Evolutionary conservation across 2,329 filamentous ascomycete species (phyloP), one percentile per base, ranked within the genome.

Genomic region (Fusarium lateritium): DNA sequence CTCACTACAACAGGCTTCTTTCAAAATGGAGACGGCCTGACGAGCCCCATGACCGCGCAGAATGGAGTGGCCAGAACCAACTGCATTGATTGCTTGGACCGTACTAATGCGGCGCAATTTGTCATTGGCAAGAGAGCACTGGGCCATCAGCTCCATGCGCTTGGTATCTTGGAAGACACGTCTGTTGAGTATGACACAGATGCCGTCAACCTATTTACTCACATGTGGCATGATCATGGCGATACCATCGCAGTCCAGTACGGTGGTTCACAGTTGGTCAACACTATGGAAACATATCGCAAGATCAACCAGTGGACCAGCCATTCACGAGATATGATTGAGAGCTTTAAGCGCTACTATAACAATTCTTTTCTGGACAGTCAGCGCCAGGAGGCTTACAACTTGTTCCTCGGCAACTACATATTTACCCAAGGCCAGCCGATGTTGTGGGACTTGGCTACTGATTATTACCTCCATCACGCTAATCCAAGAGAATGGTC

Each of bases 291-390:
- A 70, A 99, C 96, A 6, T 99, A 99, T 79, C 92, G 96, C 59
- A 98, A 98, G 81, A 97, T 98, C 78, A 98, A 98, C 72, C 95
- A 98, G 78, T 99, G 96, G 96, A 97, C 94, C 24, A 97, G 94
- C 73, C 94, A 97, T 78, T 98, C 95, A 4, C 88, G 96, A 71
- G 96, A 99, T 79, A 98, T 99, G 95, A 94, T 99, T 22, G 96
- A 99, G 81, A 97, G 94, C 78, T 98, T 99, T 84, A 99, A 98
- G 79, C 89, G 96, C 28, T 99, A 98, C 79, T 99, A 99, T 80
- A 97, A 98, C 81, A 99, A 99, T 76, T 97, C 95, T 0, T 99
- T 99, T 78, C 87, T 99, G 10, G 96, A 99, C 78, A 94, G 92
- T n/a, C 96, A 99, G 77, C 90, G 96, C 33, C 96, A 99, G 80